phyloP scores from a whole-genome alignment of 23 red algal genomes.

The Gracilaria vermiculophylla region DNA sequence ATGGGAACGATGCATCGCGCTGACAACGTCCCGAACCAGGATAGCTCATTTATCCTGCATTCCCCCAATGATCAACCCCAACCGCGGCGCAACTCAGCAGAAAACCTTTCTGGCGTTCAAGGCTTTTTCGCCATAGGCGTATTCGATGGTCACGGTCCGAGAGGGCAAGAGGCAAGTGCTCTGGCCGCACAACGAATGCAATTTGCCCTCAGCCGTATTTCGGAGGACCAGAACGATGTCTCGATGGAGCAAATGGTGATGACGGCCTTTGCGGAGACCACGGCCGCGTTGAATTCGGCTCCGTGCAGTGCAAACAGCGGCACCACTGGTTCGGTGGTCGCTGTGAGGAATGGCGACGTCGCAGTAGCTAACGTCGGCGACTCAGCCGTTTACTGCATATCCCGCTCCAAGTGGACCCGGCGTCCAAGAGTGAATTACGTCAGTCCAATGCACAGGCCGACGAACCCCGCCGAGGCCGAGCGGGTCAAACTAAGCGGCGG shows the following conservation, averaged over 20 bases:
- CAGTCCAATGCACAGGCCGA: conserved; percentile 47
- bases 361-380: conserved; percentile 48
- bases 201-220: conserved; percentile 16
- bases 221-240: background rate
- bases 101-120: background rate
- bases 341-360: conserved; percentile 40
- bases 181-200: conserved; percentile 27
- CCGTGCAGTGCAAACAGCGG: conserved; percentile 22
- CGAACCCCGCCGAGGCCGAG: conserved; percentile 27
- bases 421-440: background rate
- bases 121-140: conserved; percentile 57
- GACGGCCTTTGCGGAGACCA: conserved; percentile 9
- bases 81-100: background rate
- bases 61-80: background rate
- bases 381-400: conserved; percentile 33
- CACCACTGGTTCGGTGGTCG: conserved; percentile 40
- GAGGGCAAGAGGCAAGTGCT: conserved; percentile 32
- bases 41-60: conserved; percentile 21
- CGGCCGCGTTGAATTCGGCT: conserved; percentile 28
- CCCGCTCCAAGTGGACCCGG: background rate
- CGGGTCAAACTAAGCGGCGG: conserved; percentile 34
- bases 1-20: conserved; percentile 10
- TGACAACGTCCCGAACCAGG: conserved; percentile 50
- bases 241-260: background rate
- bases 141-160: conserved; percentile 48